Base-by-base conservation (phyloP, 2,329 filamentous ascomycete species). In the Simplicillium aogashimaense region DNA sequence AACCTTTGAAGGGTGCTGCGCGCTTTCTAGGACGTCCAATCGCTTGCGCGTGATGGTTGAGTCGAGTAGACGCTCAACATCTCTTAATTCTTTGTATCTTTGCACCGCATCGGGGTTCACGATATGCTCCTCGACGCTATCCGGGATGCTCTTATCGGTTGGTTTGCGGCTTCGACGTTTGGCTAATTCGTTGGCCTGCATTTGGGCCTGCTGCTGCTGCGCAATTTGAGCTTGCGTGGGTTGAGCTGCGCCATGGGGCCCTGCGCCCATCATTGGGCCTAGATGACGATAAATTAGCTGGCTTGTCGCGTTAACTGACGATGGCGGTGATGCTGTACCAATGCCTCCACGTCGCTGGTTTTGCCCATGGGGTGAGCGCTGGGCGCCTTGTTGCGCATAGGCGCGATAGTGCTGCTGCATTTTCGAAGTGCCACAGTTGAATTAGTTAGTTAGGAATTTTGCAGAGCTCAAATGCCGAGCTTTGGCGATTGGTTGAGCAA, bases 41-140 rank as follows among this genome's bases (percentile, higher is more conserved):
- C 89, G 76, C 69, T 98, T 98, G 55, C 90, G 81, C 60, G 92
- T 89, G 73, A 95, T 94, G 14, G 86, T 85, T 32, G 90, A 86
- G 66, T 98, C 92, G 41, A 98, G 70, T 40, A 81, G 77, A 55
- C 86, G 81, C 71, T 98, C 92, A 43, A 94, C 70, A 49, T 94
- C 88, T 55, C 87, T 79, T 56, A 98, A 65, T 43, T 83, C 79
- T 55, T 80, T 81, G 66, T 98, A 98, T 50, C 86, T 76, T 56
- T 81, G 72, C 35, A 83, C 87, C 31, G 83, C 82, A 58, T 94
- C 85, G 46, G 85, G 45, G 36, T 65, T 87, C 47, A 94, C 78
- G 45, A 87, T 77, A 47, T 83, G 76, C 36, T 87, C 81, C 51
- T 94, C 89, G 35, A 95, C 74, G 41, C 86, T 88, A 48, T 97